Conservation (phyloP, 768 basidiomycete genomes). For the Sutorius australiensis region DNA sequence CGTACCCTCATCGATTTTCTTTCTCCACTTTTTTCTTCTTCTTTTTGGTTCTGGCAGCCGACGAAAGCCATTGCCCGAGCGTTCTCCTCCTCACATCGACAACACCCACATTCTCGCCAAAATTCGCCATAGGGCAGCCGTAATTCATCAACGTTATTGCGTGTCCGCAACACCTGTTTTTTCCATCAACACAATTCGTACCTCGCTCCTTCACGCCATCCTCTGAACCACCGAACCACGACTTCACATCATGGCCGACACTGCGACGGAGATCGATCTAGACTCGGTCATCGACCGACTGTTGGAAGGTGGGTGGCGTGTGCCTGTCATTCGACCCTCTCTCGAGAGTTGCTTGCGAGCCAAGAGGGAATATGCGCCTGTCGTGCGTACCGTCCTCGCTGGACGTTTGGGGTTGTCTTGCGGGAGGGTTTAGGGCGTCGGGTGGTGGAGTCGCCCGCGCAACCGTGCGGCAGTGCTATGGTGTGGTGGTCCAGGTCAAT, state of each 20-base stretch:
- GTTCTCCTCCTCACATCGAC: neutral
- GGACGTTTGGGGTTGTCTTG: neutral
- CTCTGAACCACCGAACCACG: constrained; percentile 12
- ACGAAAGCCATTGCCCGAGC: constrained; percentile 15
- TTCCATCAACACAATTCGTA: constrained; percentile 19
- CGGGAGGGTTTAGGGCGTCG: constrained; percentile 11
- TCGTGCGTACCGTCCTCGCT: neutral
- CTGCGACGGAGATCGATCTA: constrained; percentile 91
- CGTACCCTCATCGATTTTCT: constrained; percentile 33
- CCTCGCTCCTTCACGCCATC: constrained; percentile 17
- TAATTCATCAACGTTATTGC: constrained; percentile 22
- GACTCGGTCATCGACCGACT: constrained; percentile 99
- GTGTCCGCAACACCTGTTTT: constrained; percentile 20
- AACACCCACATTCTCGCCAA: constrained; percentile 13
- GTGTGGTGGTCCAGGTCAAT: constrained; percentile 1
- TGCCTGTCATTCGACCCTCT: constrained; percentile 23
- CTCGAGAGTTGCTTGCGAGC: constrained; percentile 6
- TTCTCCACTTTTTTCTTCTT: constrained; percentile 8
- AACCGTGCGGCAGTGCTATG: constrained; percentile 19
- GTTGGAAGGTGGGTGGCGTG: constrained; percentile 79
- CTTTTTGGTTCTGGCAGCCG: constrained; percentile 23
- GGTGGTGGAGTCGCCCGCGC: neutral
- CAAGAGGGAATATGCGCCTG: neutral
- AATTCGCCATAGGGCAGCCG: constrained; percentile 18
- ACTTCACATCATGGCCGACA: constrained; percentile 60